Conservation (phyloP, 331 rosid genomes). For the Quercus tomentella region DNA sequence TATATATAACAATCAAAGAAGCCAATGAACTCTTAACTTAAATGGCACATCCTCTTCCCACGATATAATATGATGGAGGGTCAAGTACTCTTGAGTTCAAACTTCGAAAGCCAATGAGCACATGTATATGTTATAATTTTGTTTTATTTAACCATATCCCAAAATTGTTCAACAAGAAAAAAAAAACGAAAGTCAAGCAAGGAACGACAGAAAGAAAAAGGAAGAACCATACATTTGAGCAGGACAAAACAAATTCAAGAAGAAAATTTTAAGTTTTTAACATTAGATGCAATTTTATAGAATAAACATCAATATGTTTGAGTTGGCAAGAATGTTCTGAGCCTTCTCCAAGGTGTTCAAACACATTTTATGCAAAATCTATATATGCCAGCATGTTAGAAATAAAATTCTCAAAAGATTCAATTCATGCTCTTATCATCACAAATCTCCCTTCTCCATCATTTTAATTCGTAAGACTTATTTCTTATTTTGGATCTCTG, state of each 20-base stretch:
- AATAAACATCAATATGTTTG: background rate
- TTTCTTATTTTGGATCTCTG: no score
- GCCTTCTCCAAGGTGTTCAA: background rate
- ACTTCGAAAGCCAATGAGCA: no score
- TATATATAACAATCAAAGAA: background rate
- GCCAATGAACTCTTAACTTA: background rate
- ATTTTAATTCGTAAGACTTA: no score
- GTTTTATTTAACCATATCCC: background rate
- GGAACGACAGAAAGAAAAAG: background rate
- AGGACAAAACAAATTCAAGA: background rate
- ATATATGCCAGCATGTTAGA: background rate
- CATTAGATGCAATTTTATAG: background rate
- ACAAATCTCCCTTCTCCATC: no score
- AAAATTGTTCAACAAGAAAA: background rate
- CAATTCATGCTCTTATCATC: no score
- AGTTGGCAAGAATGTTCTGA: background rate
- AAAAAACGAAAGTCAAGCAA: background rate
- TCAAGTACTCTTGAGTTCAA: no score
- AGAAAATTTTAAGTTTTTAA: background rate
- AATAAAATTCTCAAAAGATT: background rate
- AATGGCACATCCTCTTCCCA: no score
- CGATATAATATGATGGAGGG: no score
- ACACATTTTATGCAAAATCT: background rate
- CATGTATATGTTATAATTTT: background rate
- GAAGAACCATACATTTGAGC: background rate